Evolutionary conservation across 2,329 filamentous ascomycete species (phyloP).

Genomic region (Exophiala oligosperma): DNA sequence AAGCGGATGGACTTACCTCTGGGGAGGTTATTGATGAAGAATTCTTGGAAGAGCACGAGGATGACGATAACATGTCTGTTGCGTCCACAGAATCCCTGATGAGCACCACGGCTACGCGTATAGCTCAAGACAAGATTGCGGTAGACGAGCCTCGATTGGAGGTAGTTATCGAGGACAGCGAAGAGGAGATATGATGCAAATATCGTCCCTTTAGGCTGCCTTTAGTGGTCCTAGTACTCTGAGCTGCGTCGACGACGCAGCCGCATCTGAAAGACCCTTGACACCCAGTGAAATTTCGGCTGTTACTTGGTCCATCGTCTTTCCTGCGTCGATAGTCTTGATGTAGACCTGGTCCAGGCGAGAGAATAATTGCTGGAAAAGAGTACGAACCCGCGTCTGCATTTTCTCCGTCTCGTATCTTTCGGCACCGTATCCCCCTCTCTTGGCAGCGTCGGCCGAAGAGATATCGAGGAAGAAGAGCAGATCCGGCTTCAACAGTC

Average conservation of each 20-base stretch:
- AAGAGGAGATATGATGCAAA: slow-evolving; percentile 43
- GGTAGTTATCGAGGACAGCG: slow-evolving; percentile 57
- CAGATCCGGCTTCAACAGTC: slow-evolving; percentile 82
- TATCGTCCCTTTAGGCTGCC: background rate
- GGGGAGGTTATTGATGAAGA: slow-evolving; percentile 19
- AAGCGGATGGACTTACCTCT: slow-evolving; percentile 14
- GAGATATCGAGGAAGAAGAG: slow-evolving; percentile 85
- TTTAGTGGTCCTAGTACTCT: slow-evolving; percentile 34
- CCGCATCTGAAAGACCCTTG: slow-evolving; percentile 1
- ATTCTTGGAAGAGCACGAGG: slow-evolving; percentile 11
- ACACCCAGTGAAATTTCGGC: slow-evolving; percentile 35
- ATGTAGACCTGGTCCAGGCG: slow-evolving; percentile 51
- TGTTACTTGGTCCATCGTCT: slow-evolving; percentile 52
- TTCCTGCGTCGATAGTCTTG: slow-evolving; percentile 56
- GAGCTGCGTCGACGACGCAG: slow-evolving; percentile 33
- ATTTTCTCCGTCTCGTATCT: slow-evolving; percentile 83
- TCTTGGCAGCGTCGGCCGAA: slow-evolving; percentile 66
- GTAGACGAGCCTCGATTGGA: slow-evolving; percentile 31
- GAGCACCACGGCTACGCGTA: slow-evolving; percentile 7
- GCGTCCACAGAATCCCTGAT: slow-evolving; percentile 25
- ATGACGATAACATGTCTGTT: slow-evolving; percentile 29
- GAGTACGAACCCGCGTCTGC: slow-evolving; percentile 73
- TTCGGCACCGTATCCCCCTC: slow-evolving; percentile 88
- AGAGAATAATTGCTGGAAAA: slow-evolving; percentile 63
- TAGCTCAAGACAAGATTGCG: background rate